A percentile compares a stretch with the other conserved stretches of the same genome.
Evolutionary conservation across 2,329 filamentous ascomycete species (phyloP).

Genomic region (Fonsecaea multimorphosa): DNA sequence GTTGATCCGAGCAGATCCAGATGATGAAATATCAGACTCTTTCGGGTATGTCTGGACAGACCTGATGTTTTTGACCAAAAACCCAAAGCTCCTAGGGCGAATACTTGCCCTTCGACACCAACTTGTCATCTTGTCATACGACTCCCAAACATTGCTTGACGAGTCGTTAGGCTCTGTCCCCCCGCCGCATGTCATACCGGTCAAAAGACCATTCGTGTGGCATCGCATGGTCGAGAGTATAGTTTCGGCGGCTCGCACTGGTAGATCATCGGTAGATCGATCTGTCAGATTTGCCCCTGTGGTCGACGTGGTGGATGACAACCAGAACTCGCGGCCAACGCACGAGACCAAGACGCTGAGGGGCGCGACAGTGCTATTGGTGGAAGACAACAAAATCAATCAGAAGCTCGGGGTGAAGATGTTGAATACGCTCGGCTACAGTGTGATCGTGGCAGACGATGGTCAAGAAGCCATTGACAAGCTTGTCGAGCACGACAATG

Average conservation of each 20-base stretch:
- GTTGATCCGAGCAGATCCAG: slow-evolving; percentile 29
- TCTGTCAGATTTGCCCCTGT: slow-evolving; percentile 41
- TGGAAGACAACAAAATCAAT: slow-evolving; percentile 57
- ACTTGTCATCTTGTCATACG: slow-evolving; percentile 41
- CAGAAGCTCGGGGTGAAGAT: slow-evolving; percentile 70
- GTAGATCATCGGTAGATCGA: slow-evolving; percentile 27
- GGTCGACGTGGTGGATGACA: slow-evolving; percentile 39
- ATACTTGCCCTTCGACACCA: slow-evolving; percentile 36
- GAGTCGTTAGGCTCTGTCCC: slow-evolving; percentile 34
- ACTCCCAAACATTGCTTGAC: slow-evolving; percentile 38
- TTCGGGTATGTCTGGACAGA: slow-evolving; percentile 43
- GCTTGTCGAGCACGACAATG: slow-evolving; percentile 39
- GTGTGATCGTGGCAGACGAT: slow-evolving; percentile 53
- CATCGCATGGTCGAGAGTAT: slow-evolving; percentile 41
- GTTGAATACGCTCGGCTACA: slow-evolving; percentile 71
- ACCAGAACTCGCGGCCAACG: slow-evolving; percentile 15
- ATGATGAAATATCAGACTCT: slow-evolving; percentile 34
- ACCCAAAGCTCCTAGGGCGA: slow-evolving; percentile 33
- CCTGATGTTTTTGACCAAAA: slow-evolving; percentile 34
- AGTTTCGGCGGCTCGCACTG: slow-evolving; percentile 22
- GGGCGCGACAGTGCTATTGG: slow-evolving; percentile 68
- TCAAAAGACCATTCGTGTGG: slow-evolving; percentile 42
- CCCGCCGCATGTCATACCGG: slow-evolving; percentile 38
- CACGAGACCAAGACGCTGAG: slow-evolving; percentile 29
- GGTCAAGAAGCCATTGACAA: slow-evolving; percentile 42